phyloP scores from a whole-genome alignment of 2,329 filamentous ascomycete species.

The Penicillium sp. region DNA sequence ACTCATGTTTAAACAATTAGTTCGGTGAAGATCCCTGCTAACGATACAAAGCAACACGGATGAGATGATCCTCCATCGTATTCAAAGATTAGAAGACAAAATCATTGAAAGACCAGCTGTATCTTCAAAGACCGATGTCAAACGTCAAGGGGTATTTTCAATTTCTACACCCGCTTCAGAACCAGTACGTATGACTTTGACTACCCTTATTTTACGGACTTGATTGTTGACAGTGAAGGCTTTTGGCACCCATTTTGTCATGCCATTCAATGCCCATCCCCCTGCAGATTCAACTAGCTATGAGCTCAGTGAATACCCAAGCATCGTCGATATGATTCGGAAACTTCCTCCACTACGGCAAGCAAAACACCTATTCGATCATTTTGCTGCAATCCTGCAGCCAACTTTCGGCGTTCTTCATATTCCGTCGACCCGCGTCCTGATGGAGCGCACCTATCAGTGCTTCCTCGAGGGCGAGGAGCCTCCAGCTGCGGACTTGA shows the following conservation, averaged over 20 bases:
- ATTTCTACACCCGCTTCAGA: not conserved
- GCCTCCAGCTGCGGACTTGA: conserved; percentile 9
- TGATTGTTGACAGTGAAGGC: not conserved
- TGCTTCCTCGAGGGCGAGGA: conserved; percentile 12
- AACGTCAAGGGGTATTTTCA: not conserved
- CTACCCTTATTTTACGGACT: not conserved
- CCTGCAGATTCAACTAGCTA: not conserved
- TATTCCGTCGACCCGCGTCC: conserved; percentile 10
- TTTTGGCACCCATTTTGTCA: conserved; percentile 10
- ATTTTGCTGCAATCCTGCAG: conserved; percentile 13
- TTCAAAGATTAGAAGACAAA: conserved; percentile 12
- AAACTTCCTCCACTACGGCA: conserved; percentile 16
- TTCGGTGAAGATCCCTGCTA: not conserved
- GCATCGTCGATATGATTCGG: conserved; percentile 5
- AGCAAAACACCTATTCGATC: conserved; percentile 12
- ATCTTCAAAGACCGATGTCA: not conserved
- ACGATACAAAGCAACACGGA: conserved; percentile 3
- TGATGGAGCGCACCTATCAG: conserved; percentile 15
- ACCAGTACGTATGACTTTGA: not conserved
- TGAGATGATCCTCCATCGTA: conserved; percentile 12
- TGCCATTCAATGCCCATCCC: conserved; percentile 11
- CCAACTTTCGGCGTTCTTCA: conserved; percentile 18
- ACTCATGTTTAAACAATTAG: not conserved
- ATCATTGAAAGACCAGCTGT: not conserved
- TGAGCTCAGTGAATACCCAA: not conserved